Conservation (phyloP, 75 land plant species). For the Selaginella tamariscina region DNA sequence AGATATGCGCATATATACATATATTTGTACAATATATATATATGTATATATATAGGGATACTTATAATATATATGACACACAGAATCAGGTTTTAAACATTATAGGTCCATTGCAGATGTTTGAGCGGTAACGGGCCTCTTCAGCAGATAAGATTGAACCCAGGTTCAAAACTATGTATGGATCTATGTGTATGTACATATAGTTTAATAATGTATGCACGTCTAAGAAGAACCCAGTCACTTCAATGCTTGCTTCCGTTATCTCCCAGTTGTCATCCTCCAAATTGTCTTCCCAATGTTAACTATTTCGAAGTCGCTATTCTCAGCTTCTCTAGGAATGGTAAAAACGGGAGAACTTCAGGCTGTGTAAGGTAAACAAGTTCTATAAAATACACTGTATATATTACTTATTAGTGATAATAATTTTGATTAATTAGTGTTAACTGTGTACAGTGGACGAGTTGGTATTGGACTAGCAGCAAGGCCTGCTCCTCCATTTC, state of each 20-base stretch:
- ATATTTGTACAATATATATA: no score
- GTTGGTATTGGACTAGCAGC: conserved; percentile 17
- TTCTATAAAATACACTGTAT: no score
- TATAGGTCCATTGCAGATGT: background rate
- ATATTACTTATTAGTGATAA: no score
- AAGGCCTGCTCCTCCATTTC: conserved; percentile 19
- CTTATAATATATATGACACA: no score
- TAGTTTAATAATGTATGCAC: no score
- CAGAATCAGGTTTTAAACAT: background rate
- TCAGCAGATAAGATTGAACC: conserved; percentile 16
- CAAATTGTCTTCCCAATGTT: background rate
- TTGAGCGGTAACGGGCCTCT: background rate
- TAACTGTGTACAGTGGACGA: background rate
- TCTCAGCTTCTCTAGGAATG: background rate
- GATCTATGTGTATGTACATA: no score
- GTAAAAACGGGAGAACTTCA: background rate
- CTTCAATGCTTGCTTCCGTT: conserved; percentile 18
- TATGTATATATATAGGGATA: no score
- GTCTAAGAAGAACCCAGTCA: conserved; percentile 11
- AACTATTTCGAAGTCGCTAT: background rate
- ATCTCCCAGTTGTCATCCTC: background rate
- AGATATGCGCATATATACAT: no score
- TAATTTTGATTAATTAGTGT: no score
- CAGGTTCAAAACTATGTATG: no score
- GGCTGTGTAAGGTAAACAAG: no score